Evolutionary conservation across 1,139 yeast genomes (phyloP).

Genomic region (Groenewaldozyma sp.): DNA sequence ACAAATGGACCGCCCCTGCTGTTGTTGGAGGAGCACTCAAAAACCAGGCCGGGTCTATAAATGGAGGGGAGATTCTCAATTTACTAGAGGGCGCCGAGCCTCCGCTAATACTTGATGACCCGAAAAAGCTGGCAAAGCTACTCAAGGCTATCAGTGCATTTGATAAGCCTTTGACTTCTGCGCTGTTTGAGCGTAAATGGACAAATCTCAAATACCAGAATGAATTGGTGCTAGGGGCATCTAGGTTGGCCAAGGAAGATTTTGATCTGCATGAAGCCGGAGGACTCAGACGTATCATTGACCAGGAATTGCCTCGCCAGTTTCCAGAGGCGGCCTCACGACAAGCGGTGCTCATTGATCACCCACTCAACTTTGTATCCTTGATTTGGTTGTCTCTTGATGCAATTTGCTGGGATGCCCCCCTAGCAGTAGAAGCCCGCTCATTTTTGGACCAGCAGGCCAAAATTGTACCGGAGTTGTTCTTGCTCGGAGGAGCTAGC

Average conservation of each 20-base stretch:
- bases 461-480: constrained; percentile 29
- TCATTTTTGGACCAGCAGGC: constrained; percentile 27
- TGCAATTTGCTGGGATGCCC: constrained; percentile 25
- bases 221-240: constrained; percentile 16
- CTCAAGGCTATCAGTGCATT: constrained; percentile 5
- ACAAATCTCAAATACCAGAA: constrained; percentile 18
- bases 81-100: constrained; percentile 3
- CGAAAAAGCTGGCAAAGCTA: constrained; percentile 3
- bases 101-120: constrained; percentile 2
- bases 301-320: constrained; percentile 14
- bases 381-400: constrained; percentile 25
- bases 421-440: constrained; percentile 20
- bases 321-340: constrained; percentile 2
- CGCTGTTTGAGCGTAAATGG: constrained; percentile 17
- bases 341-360: constrained; percentile 17
- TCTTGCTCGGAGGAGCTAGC: constrained; percentile 29
- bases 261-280: constrained; percentile 13
- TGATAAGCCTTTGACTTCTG: constrained; percentile 1
- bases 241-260: constrained; percentile 14
- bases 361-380: constrained; percentile 22
- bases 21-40: constrained; percentile 5
- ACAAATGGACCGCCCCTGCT: constrained; percentile 4
- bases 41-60: constrained; percentile 1
- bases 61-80: constrained; percentile 6
- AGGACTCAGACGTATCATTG: constrained; percentile 8